Base-by-base conservation (phyloP, 2,329 filamentous ascomycete species). In the Zymoseptoria ardabiliae region DNA sequence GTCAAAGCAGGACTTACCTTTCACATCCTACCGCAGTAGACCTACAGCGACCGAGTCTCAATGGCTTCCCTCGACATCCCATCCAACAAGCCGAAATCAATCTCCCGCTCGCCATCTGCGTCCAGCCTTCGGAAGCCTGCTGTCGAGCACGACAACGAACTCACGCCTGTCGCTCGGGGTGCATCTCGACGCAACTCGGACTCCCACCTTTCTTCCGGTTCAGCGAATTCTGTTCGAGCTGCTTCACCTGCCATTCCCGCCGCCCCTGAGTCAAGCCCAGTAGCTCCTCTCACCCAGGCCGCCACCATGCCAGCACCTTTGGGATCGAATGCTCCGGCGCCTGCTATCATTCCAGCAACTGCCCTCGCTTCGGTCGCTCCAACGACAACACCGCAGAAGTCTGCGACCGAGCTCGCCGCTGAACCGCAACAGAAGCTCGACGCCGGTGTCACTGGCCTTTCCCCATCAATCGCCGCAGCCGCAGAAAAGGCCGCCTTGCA, bases 101-200 rank as follows among this genome's bases (percentile, higher is more conserved):
- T 57, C 54, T 55, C 21, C 13, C 55, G 56, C 52, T 57, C 62
- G 9, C 53, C 55, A 13, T 64, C 62, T 11, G 49, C 49, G 13
- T 54, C 54, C 48, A 60, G 60, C 45, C 58, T 64, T 25, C 54
- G 52, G 23, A 53, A 55, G 30, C 50, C 48, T n/a, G 35, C 35
- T 17, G 50, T 56, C 50, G 60, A 64, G 30, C 53, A 58, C 35
- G 57, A 60, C 8, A 58, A 65, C 49, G 63, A 65, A 17, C 58
- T 65, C 17, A 58, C 57, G 3, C 52, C 63, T 17, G 55, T 60
- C 10, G 49, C 58, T 21, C 58, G 58, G 49, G 20, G 61, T 49
- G 25, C 49, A 21, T 64, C 62, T 25, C 58, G 62, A 20, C 56
- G 61, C 45, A 63, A 63, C 50, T 64, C 62, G 1, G 58, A 54